A percentile compares a stretch with the other conserved stretches of the same genome.
Conservation (phyloP, 805 yeast genomes). For the Schizosaccharomyces osmophilus region DNA sequence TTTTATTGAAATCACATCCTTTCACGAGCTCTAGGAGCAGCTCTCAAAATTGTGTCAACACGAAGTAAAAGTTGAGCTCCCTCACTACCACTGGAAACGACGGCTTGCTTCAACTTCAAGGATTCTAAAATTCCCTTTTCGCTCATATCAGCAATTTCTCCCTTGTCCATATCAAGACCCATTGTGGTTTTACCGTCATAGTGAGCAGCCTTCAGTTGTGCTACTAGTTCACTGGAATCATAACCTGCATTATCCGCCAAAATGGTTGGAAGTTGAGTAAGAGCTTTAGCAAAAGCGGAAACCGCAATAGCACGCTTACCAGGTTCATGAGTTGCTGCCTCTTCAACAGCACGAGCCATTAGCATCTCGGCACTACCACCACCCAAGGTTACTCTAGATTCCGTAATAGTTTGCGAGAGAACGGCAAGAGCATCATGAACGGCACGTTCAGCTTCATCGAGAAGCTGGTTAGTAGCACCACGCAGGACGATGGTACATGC, state of each 20-base stretch:
- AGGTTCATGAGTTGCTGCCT: constrained; percentile 67
- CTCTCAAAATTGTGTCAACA: constrained; percentile 89
- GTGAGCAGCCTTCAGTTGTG: constrained; percentile 70
- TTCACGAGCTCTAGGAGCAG: constrained; percentile 92
- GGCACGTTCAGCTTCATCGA: constrained; percentile 93
- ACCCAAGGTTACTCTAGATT: constrained; percentile 76
- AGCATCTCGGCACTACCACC: constrained; percentile 91
- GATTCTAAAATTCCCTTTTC: constrained; percentile 82
- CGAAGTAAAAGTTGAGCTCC: constrained; percentile 89
- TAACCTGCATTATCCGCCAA: constrained; percentile 93
- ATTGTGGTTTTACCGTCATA: constrained; percentile 80
- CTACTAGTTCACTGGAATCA: constrained; percentile 76
- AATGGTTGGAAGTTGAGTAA: constrained; percentile 84
- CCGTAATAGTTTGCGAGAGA: constrained; percentile 77
- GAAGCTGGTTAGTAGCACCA: constrained; percentile 90
- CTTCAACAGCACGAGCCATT: constrained; percentile 92
- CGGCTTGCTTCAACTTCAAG: constrained; percentile 75
- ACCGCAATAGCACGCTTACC: constrained; percentile 88
- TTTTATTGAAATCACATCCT: constrained; percentile 15
- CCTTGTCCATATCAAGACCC: constrained; percentile 70
- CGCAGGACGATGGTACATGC: constrained; percentile 90
- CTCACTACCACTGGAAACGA: constrained; percentile 87
- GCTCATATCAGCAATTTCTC: constrained; percentile 79
- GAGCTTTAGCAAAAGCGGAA: constrained; percentile 80
- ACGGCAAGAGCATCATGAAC: constrained; percentile 92